phyloP scores from a whole-genome alignment of 192 early-diverging fungal genomes.

The Podila clonocystis region DNA sequence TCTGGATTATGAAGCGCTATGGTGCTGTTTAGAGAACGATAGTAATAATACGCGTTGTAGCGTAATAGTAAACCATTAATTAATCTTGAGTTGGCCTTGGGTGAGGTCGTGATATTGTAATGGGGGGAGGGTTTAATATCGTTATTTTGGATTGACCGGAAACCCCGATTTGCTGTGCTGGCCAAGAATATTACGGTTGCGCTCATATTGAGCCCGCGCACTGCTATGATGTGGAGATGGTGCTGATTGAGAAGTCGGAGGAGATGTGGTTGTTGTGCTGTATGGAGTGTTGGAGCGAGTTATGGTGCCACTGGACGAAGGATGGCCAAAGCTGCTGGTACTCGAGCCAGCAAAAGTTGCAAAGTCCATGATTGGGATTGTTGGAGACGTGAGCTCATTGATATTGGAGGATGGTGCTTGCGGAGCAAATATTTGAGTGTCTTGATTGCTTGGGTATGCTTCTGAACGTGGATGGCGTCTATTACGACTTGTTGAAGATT shows the following conservation, averaged over 20 bases:
- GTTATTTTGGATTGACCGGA: slow-evolving; percentile 12
- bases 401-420: slow-evolving; percentile 1
- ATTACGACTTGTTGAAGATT: slow-evolving; percentile 5
- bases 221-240: slow-evolving; percentile 7
- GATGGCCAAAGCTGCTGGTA: not conserved
- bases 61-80: not conserved
- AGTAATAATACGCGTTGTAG: not conserved
- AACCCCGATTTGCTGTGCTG: slow-evolving; percentile 34
- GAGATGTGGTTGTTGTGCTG: not conserved
- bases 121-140: not conserved
- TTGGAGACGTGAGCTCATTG: not conserved
- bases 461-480: not conserved
- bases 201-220: slow-evolving; percentile 37
- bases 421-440: not conserved
- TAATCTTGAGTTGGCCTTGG: too few relatives aligned
- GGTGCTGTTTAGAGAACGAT: slow-evolving; percentile 14
- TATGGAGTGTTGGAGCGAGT: not conserved
- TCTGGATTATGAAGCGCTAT: slow-evolving; percentile 41
- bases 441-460: not conserved
- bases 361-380: slow-evolving; percentile 45
- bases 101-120: too few relatives aligned
- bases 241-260: not conserved
- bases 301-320: not conserved
- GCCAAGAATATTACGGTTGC: slow-evolving; percentile 27
- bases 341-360: slow-evolving; percentile 27